These are phyloP conservation scores for Hirschfeldia incana DNA, from an alignment of 345 rosid genomes.

Conservation along the genomic window DNA sequence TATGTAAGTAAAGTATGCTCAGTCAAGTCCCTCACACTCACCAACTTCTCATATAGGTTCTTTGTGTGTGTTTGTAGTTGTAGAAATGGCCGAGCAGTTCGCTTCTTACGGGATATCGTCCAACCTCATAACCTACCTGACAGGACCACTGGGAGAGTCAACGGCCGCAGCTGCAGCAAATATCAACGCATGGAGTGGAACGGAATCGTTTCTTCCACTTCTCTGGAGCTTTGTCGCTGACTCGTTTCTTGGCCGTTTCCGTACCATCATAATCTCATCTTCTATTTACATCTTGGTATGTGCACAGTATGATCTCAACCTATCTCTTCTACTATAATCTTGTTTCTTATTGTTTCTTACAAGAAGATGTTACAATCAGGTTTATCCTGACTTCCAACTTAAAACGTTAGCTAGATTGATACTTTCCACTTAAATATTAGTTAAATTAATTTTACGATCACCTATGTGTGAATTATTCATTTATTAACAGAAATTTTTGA, in stretches of 20 bases:
- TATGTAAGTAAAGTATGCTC: background rate
- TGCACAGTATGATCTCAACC: background rate
- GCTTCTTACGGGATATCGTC: background rate
- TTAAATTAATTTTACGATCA: background rate
- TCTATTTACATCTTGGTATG: background rate
- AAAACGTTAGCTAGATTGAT: background rate
- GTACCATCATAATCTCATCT: background rate
- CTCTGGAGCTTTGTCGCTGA: background rate
- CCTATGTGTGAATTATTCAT: background rate
- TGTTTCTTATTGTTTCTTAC: background rate
- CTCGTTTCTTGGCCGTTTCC: background rate
- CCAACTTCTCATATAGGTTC: background rate
- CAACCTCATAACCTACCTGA: background rate
- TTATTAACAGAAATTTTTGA: background rate
- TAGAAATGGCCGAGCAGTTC: background rate
- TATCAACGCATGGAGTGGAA: background rate
- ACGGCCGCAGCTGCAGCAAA: background rate
- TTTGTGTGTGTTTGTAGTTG: background rate
- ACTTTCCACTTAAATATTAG: background rate
- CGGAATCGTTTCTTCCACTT: background rate
- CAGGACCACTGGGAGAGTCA: background rate
- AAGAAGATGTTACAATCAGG: background rate
- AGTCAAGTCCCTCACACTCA: background rate
- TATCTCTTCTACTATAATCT: background rate
- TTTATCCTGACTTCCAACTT: background rate